phyloP scores from a whole-genome alignment of 1,139 yeast genomes.

The Geotrichum bryndzae region DNA sequence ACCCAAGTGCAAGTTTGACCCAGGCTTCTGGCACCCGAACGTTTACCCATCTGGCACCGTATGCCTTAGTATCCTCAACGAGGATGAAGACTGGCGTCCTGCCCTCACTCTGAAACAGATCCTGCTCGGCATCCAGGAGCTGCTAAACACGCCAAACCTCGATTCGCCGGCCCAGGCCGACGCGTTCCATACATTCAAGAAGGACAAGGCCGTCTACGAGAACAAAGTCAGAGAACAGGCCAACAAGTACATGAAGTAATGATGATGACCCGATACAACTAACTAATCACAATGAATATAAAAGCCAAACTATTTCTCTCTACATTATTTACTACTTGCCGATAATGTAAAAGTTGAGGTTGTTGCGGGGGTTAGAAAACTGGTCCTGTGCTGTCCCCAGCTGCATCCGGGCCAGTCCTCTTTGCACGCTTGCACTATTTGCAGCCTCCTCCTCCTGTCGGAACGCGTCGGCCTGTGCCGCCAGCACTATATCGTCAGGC shows the following conservation, averaged over 20 bases:
- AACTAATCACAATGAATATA: not conserved
- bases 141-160: constrained; percentile 85
- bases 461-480: constrained; percentile 44
- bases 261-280: not conserved
- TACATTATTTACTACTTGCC: not conserved
- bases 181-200: constrained; percentile 77
- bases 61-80: constrained; percentile 86
- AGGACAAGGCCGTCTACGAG: constrained; percentile 62
- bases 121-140: constrained; percentile 85
- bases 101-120: constrained; percentile 90
- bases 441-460: constrained; percentile 20
- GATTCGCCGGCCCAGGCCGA: constrained; percentile 97
- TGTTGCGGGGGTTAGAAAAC: constrained; percentile 1
- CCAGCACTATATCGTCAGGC: constrained; percentile 70
- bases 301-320: not conserved
- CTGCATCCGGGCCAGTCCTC: constrained; percentile 6
- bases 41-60: constrained; percentile 96
- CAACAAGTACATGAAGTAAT: constrained; percentile 48
- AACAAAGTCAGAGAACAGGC: constrained; percentile 80
- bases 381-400: not conserved
- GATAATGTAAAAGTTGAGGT: not conserved
- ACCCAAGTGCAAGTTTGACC: constrained; percentile 84
- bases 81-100: constrained; percentile 97
- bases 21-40: constrained; percentile 90
- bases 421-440: constrained; percentile 1